A percentile compares a stretch with the other conserved stretches of the same genome.
Conservation (phyloP, 192 early-diverging fungal genomes). For the Rhizophlyctis rosea region DNA sequence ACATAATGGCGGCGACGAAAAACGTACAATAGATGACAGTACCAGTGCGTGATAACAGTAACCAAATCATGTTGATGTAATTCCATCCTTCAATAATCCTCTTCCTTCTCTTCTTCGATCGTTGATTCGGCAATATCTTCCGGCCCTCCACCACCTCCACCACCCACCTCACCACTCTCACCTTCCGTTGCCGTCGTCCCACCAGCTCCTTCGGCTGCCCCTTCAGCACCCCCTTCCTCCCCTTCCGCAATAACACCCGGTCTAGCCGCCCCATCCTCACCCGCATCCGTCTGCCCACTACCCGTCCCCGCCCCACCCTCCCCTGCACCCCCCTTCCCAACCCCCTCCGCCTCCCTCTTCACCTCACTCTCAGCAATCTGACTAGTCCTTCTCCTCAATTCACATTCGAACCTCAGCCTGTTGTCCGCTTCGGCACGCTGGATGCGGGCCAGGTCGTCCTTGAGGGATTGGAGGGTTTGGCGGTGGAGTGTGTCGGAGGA, state of each 20-base stretch:
- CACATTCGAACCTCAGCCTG: conserved; percentile 17
- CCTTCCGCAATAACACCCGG: conserved; percentile 13
- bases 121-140: conserved; percentile 1
- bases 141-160: background rate
- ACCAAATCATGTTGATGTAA: background rate
- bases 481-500: background rate
- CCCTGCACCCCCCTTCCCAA: background rate
- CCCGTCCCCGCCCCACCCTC: conserved; percentile 6
- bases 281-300: background rate
- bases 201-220: conserved; percentile 12
- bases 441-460: background rate
- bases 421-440: conserved; percentile 8
- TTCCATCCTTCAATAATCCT: conserved; percentile 6
- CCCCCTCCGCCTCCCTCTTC: conserved; percentile 11
- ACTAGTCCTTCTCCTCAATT: conserved; percentile 4
- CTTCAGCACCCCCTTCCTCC: conserved; percentile 20
- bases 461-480: background rate
- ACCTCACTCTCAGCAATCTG: conserved; percentile 10
- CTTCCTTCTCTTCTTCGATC: conserved; percentile 10
- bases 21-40: too few species aligned
- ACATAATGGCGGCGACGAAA: too few species aligned
- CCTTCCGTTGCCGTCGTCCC: background rate
- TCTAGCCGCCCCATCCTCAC: conserved; percentile 5
- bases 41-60: too few species aligned
- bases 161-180: background rate